Evolutionary conservation across 345 rosid species (phyloP).

Genomic region (Lepidium didymum): DNA sequence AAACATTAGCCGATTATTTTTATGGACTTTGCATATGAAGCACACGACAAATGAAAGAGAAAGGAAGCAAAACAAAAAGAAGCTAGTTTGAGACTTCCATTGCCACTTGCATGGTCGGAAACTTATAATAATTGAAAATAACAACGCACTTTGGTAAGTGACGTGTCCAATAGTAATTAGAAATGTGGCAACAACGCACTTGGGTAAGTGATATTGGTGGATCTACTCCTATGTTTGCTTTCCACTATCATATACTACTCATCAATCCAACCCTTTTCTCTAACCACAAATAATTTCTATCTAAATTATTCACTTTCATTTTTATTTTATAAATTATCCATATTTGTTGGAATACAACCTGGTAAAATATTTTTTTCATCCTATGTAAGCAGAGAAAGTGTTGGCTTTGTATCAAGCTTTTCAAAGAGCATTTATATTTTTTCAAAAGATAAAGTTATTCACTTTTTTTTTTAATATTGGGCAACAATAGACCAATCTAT

Average conservation of each 20-base stretch:
- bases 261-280: neutral
- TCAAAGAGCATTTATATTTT: neutral
- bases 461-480: too few species aligned
- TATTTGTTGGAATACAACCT: constrained; percentile 12
- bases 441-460: neutral
- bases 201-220: constrained; percentile 28
- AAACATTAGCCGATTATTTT: neutral
- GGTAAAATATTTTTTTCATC: neutral
- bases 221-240: constrained; percentile 19
- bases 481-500: too few species aligned
- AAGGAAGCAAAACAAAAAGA: constrained; percentile 20
- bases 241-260: constrained; percentile 15
- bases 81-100: neutral
- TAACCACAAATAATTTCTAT: neutral
- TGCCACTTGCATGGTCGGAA: constrained; percentile 27
- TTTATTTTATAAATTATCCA: neutral
- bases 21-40: neutral
- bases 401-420: neutral
- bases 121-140: neutral
- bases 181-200: constrained; percentile 25
- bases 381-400: neutral
- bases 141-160: neutral
- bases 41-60: constrained; percentile 3
- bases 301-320: neutral
- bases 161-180: constrained; percentile 20